Base-by-base conservation (phyloP, 2,329 filamentous ascomycete species). In the Pseudocercospora ulei region DNA sequence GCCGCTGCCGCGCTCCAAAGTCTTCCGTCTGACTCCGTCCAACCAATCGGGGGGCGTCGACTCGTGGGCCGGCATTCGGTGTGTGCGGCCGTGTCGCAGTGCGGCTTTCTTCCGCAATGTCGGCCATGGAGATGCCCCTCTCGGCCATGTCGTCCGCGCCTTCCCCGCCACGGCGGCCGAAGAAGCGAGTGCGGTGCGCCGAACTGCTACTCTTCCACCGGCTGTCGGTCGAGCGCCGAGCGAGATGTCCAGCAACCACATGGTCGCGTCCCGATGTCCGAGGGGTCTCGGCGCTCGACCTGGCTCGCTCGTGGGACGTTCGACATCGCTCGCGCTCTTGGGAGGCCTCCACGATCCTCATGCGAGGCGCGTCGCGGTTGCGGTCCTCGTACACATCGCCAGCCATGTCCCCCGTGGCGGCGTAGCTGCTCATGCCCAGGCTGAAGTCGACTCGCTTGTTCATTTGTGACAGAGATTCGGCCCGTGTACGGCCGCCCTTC, bases 401-500 rank as follows among this genome's bases (percentile, higher is more conserved):
- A 43, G 73, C 69, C 28, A 76, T 63, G 47, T 80, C 76, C 19
- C 66, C 67, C 1, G 71, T 66, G 3, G 69, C 68, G 25, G 78
- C 65, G 28, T 72, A 69, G 20, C 65, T 68, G 7, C 48, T 49
- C 70, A 80, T 79, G 18, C 79, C 79, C 2, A 82, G 65, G 1
- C 77, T 81, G 59, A 82, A 82, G 55, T 82, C 79, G 18, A 82
- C 76, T 17, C 76, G 73, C 38, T 73, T 75, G 22, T 66, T 65
- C 65, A 76, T 74, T 6, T 68, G 63, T 1, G 71, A 67, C 5
- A 75, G 60, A 0, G 75, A 73, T 47, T 79, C 74, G 19, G 69
- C 70, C 5, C 74, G 70, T 22, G 65, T 58, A 7, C 74, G 67
- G 53, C 55, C 6, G 55, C 56, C n/a, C 20, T 42, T 52, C 12